Base-by-base conservation (phyloP, 345 rosid species). In the Gossypium mustelinum region DNA sequence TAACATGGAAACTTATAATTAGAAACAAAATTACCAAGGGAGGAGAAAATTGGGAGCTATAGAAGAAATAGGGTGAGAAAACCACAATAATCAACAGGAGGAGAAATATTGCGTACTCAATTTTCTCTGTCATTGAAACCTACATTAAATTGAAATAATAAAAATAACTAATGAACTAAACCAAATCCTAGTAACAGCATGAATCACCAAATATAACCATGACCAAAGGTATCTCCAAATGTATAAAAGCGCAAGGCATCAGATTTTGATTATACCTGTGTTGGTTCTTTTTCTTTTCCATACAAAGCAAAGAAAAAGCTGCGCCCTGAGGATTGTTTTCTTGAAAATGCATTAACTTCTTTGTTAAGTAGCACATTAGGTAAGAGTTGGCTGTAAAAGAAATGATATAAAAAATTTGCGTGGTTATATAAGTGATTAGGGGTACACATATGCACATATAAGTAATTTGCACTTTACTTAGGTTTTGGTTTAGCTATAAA, bases 31-130 rank as follows among this genome's bases (percentile, higher is more conserved):
- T 8, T 66, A 12, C 10, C 1, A 29, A 45, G 54, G 70, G 45
- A 17, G 27, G 17, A 6, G 29, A n/a, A 29, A 45, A 20, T 66
- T 44, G 34, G 34, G n/a, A 66, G 16, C 25, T 44, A 20, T 11
- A 66, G 54, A 66, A 66, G 6, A 66, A 44, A 6, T n/a, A 45
- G 18, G 54, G 34, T 66, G n/a, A 66, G 70, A 66, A 18, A 66
- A 45, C 55, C 54, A 20, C 17, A 11, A 45, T 66, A 64, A 64
- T 20, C 11, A 12, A 10, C 7, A 45, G 34, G 7, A 16, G 54
- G 70, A 11, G 34, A 45, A 45, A 20, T 22, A 22, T 12, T 12
- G 9, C 70, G 2, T 11, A 44, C 52, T 65, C 17, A 45, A 12
- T 44, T 18, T 66, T 45, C 14, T 66, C 45, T 1, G 16, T 66